A percentile compares a stretch with the other conserved stretches of the same genome.
Conservation (phyloP, 2,329 filamentous ascomycete species). For the Thyridium curvatum region DNA sequence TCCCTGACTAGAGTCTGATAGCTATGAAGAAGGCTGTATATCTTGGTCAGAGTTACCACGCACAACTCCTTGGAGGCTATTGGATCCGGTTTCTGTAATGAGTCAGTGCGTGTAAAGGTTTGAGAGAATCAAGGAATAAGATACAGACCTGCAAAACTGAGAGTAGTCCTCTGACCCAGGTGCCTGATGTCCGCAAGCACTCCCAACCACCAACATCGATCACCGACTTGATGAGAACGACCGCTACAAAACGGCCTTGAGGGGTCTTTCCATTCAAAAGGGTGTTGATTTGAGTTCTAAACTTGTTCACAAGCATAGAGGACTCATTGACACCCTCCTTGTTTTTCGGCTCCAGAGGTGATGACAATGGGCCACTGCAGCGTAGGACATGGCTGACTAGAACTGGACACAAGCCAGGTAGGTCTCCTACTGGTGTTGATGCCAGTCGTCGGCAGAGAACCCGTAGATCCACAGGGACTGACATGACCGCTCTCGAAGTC, state of each 20-base stretch:
- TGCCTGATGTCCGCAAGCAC: constrained; percentile 62
- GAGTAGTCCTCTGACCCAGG: constrained; percentile 74
- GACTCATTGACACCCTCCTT: constrained; percentile 59
- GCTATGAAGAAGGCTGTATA: constrained; percentile 76
- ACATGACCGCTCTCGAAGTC: constrained; percentile 20
- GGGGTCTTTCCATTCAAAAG: constrained; percentile 70
- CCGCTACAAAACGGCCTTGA: constrained; percentile 71
- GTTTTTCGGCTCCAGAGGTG: constrained; percentile 50
- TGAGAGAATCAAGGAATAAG: neutral
- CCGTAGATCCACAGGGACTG: constrained; percentile 51
- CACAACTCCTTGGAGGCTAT: constrained; percentile 68
- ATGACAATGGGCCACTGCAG: constrained; percentile 56
- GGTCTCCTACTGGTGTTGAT: constrained; percentile 63
- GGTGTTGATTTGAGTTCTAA: constrained; percentile 71
- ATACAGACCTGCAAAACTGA: constrained; percentile 60
- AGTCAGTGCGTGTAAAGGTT: neutral
- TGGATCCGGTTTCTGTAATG: constrained; percentile 66
- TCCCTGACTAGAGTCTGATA: constrained; percentile 81
- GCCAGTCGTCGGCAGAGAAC: constrained; percentile 65
- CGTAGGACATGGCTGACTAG: constrained; percentile 56
- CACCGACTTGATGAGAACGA: constrained; percentile 71
- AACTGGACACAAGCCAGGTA: constrained; percentile 66
- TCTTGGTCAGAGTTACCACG: constrained; percentile 71
- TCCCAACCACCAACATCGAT: constrained; percentile 84
- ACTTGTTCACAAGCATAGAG: constrained; percentile 68